These are phyloP conservation scores for Collybia sordida DNA, from an alignment of 768 basidiomycete species.

Conservation along the genomic window DNA sequence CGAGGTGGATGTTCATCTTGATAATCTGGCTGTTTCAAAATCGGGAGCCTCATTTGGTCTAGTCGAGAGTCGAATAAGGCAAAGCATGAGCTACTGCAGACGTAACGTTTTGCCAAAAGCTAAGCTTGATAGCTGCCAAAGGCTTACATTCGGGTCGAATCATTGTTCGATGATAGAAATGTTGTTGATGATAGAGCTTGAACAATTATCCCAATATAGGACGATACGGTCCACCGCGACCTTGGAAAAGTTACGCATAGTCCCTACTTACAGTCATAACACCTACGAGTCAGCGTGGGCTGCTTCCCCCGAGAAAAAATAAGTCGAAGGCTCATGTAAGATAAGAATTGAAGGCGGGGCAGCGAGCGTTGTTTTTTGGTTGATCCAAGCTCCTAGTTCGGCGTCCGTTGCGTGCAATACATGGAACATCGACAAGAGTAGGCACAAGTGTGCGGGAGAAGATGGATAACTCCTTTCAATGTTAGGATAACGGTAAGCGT, in stretches of 20 bases:
- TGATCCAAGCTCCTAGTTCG: slow-evolving; percentile 15
- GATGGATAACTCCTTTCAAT: slow-evolving; percentile 56
- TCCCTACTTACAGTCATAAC: background rate
- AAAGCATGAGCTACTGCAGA: slow-evolving; percentile 26
- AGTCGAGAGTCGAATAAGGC: slow-evolving; percentile 63
- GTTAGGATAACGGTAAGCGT: slow-evolving; percentile 8
- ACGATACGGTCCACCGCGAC: slow-evolving; percentile 22
- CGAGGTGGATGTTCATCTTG: slow-evolving; percentile 11
- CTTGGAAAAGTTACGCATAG: background rate
- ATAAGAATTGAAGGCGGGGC: slow-evolving; percentile 52
- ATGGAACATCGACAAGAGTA: slow-evolving; percentile 51
- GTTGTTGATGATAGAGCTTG: slow-evolving; percentile 20
- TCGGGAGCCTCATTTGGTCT: slow-evolving; percentile 48
- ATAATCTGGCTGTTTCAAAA: slow-evolving; percentile 30
- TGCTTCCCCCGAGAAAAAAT: slow-evolving; percentile 33
- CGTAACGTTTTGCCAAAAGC: background rate
- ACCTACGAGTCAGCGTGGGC: background rate
- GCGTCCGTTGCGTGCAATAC: slow-evolving; percentile 23
- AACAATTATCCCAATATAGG: slow-evolving; percentile 19
- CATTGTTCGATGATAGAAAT: slow-evolving; percentile 5
- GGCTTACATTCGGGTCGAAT: too few species aligned
- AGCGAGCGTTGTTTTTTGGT: slow-evolving; percentile 24
- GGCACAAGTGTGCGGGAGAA: slow-evolving; percentile 52
- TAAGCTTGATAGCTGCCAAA: background rate
- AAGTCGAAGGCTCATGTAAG: slow-evolving; percentile 58